phyloP scores from a whole-genome alignment of 257 asterid species.

The Nicotiana knightiana region DNA sequence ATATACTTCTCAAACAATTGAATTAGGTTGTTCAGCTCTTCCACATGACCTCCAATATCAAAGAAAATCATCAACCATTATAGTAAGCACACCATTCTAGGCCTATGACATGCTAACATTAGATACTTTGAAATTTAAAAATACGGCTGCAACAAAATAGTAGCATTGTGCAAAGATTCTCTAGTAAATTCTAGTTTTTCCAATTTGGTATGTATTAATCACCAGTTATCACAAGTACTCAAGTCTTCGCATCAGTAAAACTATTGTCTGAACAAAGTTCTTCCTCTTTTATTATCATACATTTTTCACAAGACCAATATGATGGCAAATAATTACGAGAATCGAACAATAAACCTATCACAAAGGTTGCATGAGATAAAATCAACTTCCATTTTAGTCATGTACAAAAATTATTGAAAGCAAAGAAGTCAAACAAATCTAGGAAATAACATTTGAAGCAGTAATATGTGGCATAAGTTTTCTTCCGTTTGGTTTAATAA shows the following conservation, averaged over 20 bases:
- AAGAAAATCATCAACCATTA: conserved; percentile 66
- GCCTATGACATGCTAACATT: conserved; percentile 84
- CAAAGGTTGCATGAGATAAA: background rate
- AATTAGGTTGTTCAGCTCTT: conserved; percentile 57
- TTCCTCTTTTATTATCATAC: background rate
- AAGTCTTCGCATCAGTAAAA: too few species aligned
- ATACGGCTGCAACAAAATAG: too few species aligned
- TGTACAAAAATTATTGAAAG: background rate
- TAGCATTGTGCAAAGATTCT: too few species aligned
- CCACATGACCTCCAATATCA: conserved; percentile 49
- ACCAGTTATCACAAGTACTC: too few species aligned
- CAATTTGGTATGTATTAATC: too few species aligned
- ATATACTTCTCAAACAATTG: conserved; percentile 19
- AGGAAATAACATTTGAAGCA: too few species aligned
- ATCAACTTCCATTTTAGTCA: background rate
- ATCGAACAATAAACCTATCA: background rate
- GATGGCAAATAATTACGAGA: background rate
- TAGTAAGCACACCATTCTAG: conserved; percentile 63
- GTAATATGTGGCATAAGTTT: background rate
- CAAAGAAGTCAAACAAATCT: too few species aligned
- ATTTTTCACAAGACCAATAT: too few species aligned
- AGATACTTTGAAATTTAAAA: too few species aligned
- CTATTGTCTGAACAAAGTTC: background rate
- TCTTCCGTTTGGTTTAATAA: background rate
- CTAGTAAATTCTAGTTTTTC: too few species aligned